Evolutionary conservation across 176 grass and related monocot species (phyloP), one percentile per base, ranked within the genome.

Genomic region (Oryza meridionalis): DNA sequence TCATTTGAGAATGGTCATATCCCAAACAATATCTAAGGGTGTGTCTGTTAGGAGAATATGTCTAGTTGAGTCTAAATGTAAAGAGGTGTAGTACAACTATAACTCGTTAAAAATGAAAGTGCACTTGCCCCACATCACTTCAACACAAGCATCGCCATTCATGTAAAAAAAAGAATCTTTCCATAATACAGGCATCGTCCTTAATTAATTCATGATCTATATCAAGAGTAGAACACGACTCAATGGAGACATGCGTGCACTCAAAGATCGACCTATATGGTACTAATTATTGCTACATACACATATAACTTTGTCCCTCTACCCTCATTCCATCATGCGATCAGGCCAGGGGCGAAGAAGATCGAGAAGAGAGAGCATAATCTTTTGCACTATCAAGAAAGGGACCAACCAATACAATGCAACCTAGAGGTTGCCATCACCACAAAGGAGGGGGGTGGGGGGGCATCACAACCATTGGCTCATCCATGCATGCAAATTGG

Each of bases 381-480:
- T 88, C 70, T n/a, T 69, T 37, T 65, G 80, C 32, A 47, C 58
- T 81, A 40, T 37, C 64, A 90, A 62, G 79, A 79, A 86, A 83
- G 47, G 45, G 73, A 85, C 77, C 82, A 67, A 78, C 78, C 45
- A 82, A 65, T 77, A 32, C 51, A 82, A 65, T 77, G 65, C 65
- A 58, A 50, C 40, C 72, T 17, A 44, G 10, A 25, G 67, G 88
- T 82, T 62, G 73, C 58, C 79, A 78, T 86, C 84, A 42, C 21
- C 79, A 19, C 82, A 85, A 89, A 85, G 77, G 79, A 82, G 47
- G 78, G 37, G 35, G 29, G 77, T 73, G 72, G 47, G 78, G 37
- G 67, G 62, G 79, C 84, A 90, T 83, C 73, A 77, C 59, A 77
- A 75, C 78, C 78, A 77, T 9, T 75, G 38, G 80, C 61, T 17